phyloP scores from a whole-genome alignment of 2,329 filamentous ascomycete genomes.

The Dendryphion nanum region DNA sequence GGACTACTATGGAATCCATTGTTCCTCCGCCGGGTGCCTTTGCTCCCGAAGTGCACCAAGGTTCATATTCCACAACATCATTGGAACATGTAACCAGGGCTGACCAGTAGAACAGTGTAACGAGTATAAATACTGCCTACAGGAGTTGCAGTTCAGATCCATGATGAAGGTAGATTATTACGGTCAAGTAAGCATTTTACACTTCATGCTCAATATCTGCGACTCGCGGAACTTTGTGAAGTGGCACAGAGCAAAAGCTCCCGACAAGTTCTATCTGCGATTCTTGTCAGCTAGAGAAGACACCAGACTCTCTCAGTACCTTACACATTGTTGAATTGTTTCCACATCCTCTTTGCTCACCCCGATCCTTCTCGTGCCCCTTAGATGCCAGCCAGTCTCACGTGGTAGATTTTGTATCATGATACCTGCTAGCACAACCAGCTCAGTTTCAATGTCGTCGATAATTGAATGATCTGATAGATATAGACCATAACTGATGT shows the following conservation, averaged over 20 bases:
- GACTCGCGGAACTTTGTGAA: constrained; percentile 30
- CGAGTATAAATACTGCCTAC: too few relatives aligned
- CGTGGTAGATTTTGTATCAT: constrained; percentile 57
- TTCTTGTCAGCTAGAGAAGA: too few relatives aligned
- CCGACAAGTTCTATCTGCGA: constrained; percentile 30
- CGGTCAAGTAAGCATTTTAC: too few relatives aligned
- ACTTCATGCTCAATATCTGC: constrained; percentile 34
- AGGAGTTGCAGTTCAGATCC: too few relatives aligned
- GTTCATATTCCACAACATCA: too few relatives aligned
- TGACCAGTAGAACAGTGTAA: too few relatives aligned
- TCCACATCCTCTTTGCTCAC: constrained; percentile 47
- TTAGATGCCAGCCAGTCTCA: constrained; percentile 57
- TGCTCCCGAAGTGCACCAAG: too few relatives aligned
- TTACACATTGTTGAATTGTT: constrained; percentile 41
- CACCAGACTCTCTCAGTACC: constrained; percentile 3
- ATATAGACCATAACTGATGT: constrained; percentile 61
- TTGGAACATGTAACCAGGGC: too few relatives aligned
- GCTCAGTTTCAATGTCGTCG: constrained; percentile 54
- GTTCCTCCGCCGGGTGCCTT: too few relatives aligned
- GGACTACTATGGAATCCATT: too few relatives aligned
- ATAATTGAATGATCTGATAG: constrained; percentile 57
- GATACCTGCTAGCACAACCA: constrained; percentile 55
- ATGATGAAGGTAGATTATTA: too few relatives aligned
- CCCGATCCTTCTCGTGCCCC: constrained; percentile 50
- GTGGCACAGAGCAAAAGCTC: constrained; percentile 22